These are phyloP conservation scores for Mycena sp. DNA, from an alignment of 1,284 basidiomycete species.

Conservation along the genomic window DNA sequence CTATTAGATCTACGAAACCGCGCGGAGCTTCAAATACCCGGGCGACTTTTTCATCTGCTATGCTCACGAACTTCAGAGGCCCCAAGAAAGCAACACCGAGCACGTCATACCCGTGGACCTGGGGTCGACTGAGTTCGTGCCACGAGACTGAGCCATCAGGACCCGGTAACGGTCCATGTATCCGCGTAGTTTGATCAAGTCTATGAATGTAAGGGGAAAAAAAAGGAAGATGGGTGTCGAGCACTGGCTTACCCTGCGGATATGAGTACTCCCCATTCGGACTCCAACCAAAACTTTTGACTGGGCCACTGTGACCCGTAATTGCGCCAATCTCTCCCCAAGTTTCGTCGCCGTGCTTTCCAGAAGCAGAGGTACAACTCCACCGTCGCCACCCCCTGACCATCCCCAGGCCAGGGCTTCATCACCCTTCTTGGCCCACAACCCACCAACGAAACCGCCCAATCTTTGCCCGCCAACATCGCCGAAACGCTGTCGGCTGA, in stretches of 20 bases:
- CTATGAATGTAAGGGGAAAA: conserved; percentile 48
- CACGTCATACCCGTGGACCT: conserved; percentile 95
- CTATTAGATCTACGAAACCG: conserved; percentile 74
- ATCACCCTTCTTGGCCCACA: conserved; percentile 72
- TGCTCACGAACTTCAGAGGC: conserved; percentile 82
- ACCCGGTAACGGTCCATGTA: conserved; percentile 69
- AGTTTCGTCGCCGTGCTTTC: conserved; percentile 44
- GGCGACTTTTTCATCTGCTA: conserved; percentile 93
- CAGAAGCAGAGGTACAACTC: conserved; percentile 50
- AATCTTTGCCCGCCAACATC: conserved; percentile 90
- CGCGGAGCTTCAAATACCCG: conserved; percentile 91
- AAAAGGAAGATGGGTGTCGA: background rate
- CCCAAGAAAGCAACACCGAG: conserved; percentile 83
- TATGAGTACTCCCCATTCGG: conserved; percentile 85
- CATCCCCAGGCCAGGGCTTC: conserved; percentile 89
- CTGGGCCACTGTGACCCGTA: conserved; percentile 82
- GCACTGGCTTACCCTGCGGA: conserved; percentile 72
- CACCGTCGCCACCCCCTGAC: conserved; percentile 94
- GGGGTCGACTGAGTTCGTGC: conserved; percentile 91
- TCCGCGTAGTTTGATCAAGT: conserved; percentile 88
- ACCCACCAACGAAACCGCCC: conserved; percentile 88
- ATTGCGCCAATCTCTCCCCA: conserved; percentile 86
- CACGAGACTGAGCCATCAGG: conserved; percentile 54
- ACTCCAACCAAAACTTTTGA: conserved; percentile 87
- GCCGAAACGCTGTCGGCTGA: conserved; percentile 89